These are phyloP conservation scores for Pythium grandisporangium DNA, from an alignment of 352 stramenopile genomes.

Conservation along the genomic window DNA sequence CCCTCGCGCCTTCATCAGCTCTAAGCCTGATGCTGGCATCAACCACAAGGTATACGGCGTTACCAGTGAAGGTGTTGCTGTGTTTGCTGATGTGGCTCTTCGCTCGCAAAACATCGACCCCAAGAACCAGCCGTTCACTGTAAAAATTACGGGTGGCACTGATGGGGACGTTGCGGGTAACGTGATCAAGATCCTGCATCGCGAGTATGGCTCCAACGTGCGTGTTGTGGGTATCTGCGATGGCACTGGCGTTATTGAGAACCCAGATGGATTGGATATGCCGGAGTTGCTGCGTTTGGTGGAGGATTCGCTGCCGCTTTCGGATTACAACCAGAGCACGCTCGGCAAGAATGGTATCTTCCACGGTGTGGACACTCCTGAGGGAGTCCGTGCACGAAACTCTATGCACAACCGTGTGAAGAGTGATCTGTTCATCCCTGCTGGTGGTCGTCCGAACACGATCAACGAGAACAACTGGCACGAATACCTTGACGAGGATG, in stretches of 20 bases:
- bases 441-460: slow-evolving; percentile 70
- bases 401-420: slow-evolving; percentile 96
- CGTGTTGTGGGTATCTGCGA: slow-evolving; percentile 91
- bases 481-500: slow-evolving; percentile 51
- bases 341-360: slow-evolving; percentile 44
- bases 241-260: slow-evolving; percentile 91
- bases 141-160: slow-evolving; percentile 91
- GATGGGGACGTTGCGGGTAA: slow-evolving; percentile 97
- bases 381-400: slow-evolving; percentile 91
- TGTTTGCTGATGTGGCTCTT: slow-evolving; percentile 71
- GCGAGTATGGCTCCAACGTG: slow-evolving; percentile 90
- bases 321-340: slow-evolving; percentile 49
- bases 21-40: slow-evolving; percentile 76
- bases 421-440: slow-evolving; percentile 81
- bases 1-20: slow-evolving; percentile 79
- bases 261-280: slow-evolving; percentile 93
- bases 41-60: slow-evolving; percentile 86
- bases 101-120: slow-evolving; percentile 74
- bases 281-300: slow-evolving; percentile 93
- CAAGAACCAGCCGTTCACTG: slow-evolving; percentile 58
- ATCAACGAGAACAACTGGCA: slow-evolving; percentile 85
- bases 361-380: slow-evolving; percentile 73
- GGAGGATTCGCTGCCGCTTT: slow-evolving; percentile 85
- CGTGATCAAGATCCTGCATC: slow-evolving; percentile 96
- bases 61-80: slow-evolving; percentile 72